phyloP scores from a whole-genome alignment of 192 early-diverging fungal species.

The Glomus cerebriforme region DNA sequence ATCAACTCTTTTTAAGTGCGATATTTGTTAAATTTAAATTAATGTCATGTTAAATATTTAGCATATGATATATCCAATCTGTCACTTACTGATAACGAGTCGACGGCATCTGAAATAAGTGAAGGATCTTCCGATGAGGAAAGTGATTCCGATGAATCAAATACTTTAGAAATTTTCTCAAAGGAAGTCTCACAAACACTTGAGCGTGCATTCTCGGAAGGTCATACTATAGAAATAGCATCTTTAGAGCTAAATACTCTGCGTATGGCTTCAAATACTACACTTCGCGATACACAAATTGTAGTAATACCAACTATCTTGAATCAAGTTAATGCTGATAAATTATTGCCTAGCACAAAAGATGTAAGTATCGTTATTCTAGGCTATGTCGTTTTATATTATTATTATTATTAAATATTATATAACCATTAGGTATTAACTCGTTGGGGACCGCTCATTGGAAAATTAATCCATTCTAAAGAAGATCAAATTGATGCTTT shows the following conservation, averaged over 20 bases:
- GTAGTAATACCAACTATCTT: conserved; percentile 75
- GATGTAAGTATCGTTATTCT: conserved; percentile 10
- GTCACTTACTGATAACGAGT: conserved; percentile 40
- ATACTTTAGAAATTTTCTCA: conserved; percentile 67
- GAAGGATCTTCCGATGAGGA: conserved; percentile 52
- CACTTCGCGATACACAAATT: conserved; percentile 75
- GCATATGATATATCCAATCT: conserved; percentile 55
- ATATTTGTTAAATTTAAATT: not conserved
- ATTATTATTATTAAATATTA: not conserved
- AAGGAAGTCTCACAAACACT: conserved; percentile 74
- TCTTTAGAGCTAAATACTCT: conserved; percentile 84
- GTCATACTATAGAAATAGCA: conserved; percentile 72
- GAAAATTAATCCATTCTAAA: conserved; percentile 62
- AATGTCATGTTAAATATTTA: conserved; percentile 25
- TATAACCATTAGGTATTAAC: conserved; percentile 41
- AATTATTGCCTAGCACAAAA: conserved; percentile 44
- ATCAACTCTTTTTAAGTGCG: too few species aligned
- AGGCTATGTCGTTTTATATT: too few species aligned
- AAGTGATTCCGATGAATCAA: conserved; percentile 51
- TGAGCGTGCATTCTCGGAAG: conserved; percentile 78
- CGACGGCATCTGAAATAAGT: conserved; percentile 40
- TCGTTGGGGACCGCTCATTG: conserved; percentile 74
- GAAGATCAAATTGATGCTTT: conserved; percentile 77
- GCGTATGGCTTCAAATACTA: conserved; percentile 83
- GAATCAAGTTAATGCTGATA: conserved; percentile 55